Percentiles rank a stretch among this genome's conserved stretches.
phyloP scores from a whole-genome alignment of 495 filamentous ascomycete genomes.

The Lichenothelia convexa region DNA sequence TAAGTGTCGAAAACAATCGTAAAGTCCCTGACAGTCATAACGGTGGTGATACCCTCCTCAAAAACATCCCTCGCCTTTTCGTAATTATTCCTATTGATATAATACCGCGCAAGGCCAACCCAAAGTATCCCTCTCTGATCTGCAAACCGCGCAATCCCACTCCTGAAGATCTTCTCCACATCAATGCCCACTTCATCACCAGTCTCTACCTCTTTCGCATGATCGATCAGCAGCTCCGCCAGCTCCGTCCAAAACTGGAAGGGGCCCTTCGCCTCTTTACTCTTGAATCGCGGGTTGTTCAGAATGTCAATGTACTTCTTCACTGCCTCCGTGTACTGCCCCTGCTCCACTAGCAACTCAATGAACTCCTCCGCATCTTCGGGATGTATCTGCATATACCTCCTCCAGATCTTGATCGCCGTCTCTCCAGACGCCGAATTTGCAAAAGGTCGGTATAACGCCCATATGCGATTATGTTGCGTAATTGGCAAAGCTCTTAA shows the following conservation, averaged over 20 bases:
- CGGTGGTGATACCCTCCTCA: slow-evolving; percentile 92
- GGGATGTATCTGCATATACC: slow-evolving; percentile 96
- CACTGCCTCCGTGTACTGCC: slow-evolving; percentile 79
- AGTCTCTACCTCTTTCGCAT: slow-evolving; percentile 71
- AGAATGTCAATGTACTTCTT: slow-evolving; percentile 86
- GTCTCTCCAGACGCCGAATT: slow-evolving; percentile 84
- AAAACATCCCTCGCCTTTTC: slow-evolving; percentile 84
- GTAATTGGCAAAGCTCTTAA: slow-evolving; percentile 88
- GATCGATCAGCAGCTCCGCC: slow-evolving; percentile 88
- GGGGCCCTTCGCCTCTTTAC: slow-evolving; percentile 82
- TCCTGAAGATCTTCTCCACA: slow-evolving; percentile 83
- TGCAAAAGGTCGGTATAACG: slow-evolving; percentile 77
- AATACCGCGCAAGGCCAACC: slow-evolving; percentile 90
- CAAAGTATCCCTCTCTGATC: slow-evolving; percentile 96
- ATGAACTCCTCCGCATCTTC: slow-evolving; percentile 95
- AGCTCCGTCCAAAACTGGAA: slow-evolving; percentile 98
- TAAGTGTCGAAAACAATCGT: slow-evolving; percentile 94
- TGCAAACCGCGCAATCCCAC: slow-evolving; percentile 79
- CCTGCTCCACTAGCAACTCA: slow-evolving; percentile 63
- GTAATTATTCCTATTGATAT: slow-evolving; percentile 83
- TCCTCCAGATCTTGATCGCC: slow-evolving; percentile 79
- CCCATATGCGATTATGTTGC: slow-evolving; percentile 96
- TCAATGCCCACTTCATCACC: slow-evolving; percentile 65
- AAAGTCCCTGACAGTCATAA: slow-evolving; percentile 99
- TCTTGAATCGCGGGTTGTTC: slow-evolving; percentile 79